phyloP scores from a whole-genome alignment of 805 yeast species.

The Spathaspora passalidarum region DNA sequence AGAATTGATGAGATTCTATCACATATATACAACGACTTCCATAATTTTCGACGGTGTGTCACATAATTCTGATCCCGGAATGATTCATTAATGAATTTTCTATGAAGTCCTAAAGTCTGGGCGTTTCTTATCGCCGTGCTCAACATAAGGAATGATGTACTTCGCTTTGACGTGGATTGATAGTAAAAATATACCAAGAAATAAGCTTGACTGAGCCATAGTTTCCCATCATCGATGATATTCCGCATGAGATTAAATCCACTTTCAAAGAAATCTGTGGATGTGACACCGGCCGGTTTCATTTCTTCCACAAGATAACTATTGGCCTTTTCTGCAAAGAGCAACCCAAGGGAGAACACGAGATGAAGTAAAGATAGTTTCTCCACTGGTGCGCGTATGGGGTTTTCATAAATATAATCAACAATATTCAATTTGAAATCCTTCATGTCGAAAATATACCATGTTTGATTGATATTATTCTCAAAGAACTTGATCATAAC shows the following conservation, averaged over 20 bases:
- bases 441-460: slow-evolving; percentile 36
- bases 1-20: slow-evolving; percentile 31
- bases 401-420: slow-evolving; percentile 27
- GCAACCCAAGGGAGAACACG: slow-evolving; percentile 37
- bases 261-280: slow-evolving; percentile 29
- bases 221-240: slow-evolving; percentile 33
- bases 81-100: slow-evolving; percentile 34
- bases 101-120: slow-evolving; percentile 38
- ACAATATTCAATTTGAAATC: slow-evolving; percentile 23
- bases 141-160: slow-evolving; percentile 41
- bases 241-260: slow-evolving; percentile 28
- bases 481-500: slow-evolving; percentile 23
- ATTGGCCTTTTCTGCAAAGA: slow-evolving; percentile 30
- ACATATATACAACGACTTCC: slow-evolving; percentile 30
- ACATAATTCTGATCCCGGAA: slow-evolving; percentile 24
- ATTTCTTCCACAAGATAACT: slow-evolving; percentile 19
- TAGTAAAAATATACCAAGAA: slow-evolving; percentile 36
- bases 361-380: slow-evolving; percentile 31
- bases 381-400: slow-evolving; percentile 19
- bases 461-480: slow-evolving; percentile 35
- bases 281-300: slow-evolving; percentile 15
- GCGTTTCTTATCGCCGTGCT: slow-evolving; percentile 42
- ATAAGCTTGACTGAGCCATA: slow-evolving; percentile 41
- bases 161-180: slow-evolving; percentile 35
- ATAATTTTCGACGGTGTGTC: slow-evolving; percentile 31